Conservation (phyloP, 495 filamentous ascomycete genomes). For the Penicillium lagena region DNA sequence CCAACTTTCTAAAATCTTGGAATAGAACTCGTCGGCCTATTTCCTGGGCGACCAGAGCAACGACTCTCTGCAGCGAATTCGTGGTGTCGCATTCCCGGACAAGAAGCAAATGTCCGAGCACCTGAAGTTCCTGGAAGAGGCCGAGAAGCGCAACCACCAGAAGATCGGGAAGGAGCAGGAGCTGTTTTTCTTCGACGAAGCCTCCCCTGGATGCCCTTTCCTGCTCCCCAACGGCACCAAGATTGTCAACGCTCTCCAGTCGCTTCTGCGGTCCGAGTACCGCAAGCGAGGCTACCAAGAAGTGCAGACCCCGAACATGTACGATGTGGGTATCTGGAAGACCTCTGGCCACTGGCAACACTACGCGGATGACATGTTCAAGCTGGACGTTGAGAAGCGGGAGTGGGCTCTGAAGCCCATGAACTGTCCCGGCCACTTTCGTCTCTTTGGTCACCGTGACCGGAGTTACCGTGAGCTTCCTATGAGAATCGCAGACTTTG, state of each 20-base stretch:
- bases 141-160: slow-evolving; percentile 89
- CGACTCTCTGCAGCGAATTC: slow-evolving; percentile 91
- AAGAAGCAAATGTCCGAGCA: slow-evolving; percentile 89
- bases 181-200: slow-evolving; percentile 92
- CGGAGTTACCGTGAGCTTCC: slow-evolving; percentile 85
- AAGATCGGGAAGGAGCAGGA: slow-evolving; percentile 91
- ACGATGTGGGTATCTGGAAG: slow-evolving; percentile 85
- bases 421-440: slow-evolving; percentile 90
- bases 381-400: slow-evolving; percentile 83
- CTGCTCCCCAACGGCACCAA: slow-evolving; percentile 86
- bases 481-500: slow-evolving; percentile 88
- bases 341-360: slow-evolving; percentile 90
- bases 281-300: slow-evolving; percentile 92
- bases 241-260: slow-evolving; percentile 83
- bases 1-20: no score
- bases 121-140: slow-evolving; percentile 89
- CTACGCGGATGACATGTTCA: slow-evolving; percentile 97
- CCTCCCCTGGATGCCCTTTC: slow-evolving; percentile 88
- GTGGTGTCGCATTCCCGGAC: slow-evolving; percentile 94
- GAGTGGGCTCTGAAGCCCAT: slow-evolving; percentile 82
- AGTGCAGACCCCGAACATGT: slow-evolving; percentile 95
- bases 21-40: slow-evolving; percentile 86
- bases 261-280: slow-evolving; percentile 78
- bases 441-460: slow-evolving; percentile 71
- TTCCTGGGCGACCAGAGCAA: slow-evolving; percentile 91